Evolutionary conservation across 106 monocot species (phyloP), one percentile per base, ranked within the genome.

Genomic region (Dendrobium officinale): DNA sequence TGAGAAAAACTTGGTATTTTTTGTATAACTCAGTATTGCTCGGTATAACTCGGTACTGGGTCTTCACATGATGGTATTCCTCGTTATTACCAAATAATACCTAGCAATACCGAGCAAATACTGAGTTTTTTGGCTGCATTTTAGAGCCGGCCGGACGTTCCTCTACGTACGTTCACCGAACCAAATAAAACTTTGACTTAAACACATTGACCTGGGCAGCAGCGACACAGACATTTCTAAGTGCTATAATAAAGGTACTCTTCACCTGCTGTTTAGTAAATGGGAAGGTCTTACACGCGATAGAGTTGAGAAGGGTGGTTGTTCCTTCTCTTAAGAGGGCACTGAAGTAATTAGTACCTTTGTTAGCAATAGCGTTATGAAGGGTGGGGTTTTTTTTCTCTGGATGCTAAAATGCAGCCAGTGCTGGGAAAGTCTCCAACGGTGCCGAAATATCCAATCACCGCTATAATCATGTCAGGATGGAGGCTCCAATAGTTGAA

Each of bases 401-500:
- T 90, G 29, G 84, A 85, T 11, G 84, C 55, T 9, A 82, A 11
- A 17, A 84, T 77, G 41, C 79, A 74, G 5, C 81, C 72, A 2
- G 78, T 45, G 3, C 96, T 94, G 64, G 94, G 88, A 74, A 88
- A 54, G 7, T 84, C 47, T 45, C 89, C 85, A 7, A 97, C 48
- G 18, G 16, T 61, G 42, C 79, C 82, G 86, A 80, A 86, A 83
- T 81, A 85, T 6, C 96, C 92, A 9, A 94, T 77, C 72, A 93
- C 29, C 16, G 80, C 85, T 55, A 73, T 80, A 18, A 97, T 91
- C 19, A 73, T 75, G 2, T 75, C 81, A 1, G 96, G 96, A 82
- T 96, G 93, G 1, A 77, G 84, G 42, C 82, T 83, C 96, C 96
- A 96, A 88, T 90, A 96, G 77, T 93, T 96, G 13, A 49, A 85